Base-by-base conservation (phyloP, 306 rosid species). In the Nissolia schottii region DNA sequence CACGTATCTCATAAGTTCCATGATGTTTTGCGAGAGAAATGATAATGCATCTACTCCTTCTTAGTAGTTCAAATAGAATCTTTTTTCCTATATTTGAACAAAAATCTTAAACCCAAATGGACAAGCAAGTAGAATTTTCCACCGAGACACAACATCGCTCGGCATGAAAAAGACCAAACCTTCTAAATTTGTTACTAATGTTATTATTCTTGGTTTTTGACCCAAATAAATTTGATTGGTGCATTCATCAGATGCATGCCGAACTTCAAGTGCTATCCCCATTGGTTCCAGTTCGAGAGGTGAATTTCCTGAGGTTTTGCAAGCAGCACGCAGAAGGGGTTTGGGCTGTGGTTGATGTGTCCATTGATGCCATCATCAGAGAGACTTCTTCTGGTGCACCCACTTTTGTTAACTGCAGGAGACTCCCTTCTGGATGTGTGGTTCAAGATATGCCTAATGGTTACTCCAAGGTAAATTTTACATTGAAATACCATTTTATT, bases 381-480 rank as follows among this genome's bases (percentile, higher is more conserved):
- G 96, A 93, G 43, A 73, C 61, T 51, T 85, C 95, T 0, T 85
- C 95, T 0, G 87, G 88, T 0, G 75, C 84, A 12, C 79, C 92
- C 0, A 56, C 74, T 25, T 93, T 86, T 75, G 10, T 67, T 15
- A 89, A 84, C 85, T 85, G 89, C 28, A 78, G 99, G 76, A 88
- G 92, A 83, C 97, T 89, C 63, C 99, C 99, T 72, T 95, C 99
- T 74, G 99, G 99, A 3, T 95, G 97, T 65, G 87, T 95, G 23
- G 96, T 95, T n/a, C 97, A 95, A 80, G 99, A 95, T 69, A 91
- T 91, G 99, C 97, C 96, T 7, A 95, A 92, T 75, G 99, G 99
- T 31, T 95, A 88, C 79, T 95, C 99, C 49, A 95, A 91, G 97
- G 99, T 94, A 85, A 76, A 56, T 29, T 5, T 66, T 34, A 0